Evolutionary conservation across 495 filamentous ascomycete genomes (phyloP), one percentile per base, ranked within the genome.

Genomic region (Evernia prunastri): DNA sequence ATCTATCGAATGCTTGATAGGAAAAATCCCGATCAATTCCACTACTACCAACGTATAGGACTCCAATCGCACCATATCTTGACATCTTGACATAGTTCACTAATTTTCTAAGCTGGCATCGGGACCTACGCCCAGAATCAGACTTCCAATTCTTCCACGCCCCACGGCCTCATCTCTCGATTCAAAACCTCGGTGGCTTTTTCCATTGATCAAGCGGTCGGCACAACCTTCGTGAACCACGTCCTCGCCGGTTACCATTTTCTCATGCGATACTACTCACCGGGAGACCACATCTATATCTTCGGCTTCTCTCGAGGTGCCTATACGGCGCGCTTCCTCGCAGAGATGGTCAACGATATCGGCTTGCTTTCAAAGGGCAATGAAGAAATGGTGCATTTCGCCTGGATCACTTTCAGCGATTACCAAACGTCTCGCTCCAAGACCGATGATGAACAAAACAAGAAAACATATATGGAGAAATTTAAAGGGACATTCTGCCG

Each of bases 171-270:
- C 40, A 15, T 25, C 2, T 43, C 37, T 18, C n/a, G 25, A 27
- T 59, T 4, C 10, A n/a, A 4, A 43, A 8, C 15, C 8, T 20
- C 4, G 13, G n/a, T 20, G 40, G 4, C 4, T 7, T 36, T 10
- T 27, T 27, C 17, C n/a, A n/a, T n/a, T n/a, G 33, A 59, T 29
- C 4, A 42, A 27, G 57, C 57, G 12, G n/a, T 43, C 5, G 57
- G 36, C 13, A 18, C 27, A 4, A 40, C 23, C 57, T 92, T 95
- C 63, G 87, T 84, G 64, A 82, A 90, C 15, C 89, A 93, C 75
- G 89, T 93, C 43, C 86, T 92, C 62, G 89, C 86, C 11, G 89
- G 88, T 33, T 92, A 93, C 72, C 87, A 88, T 63, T 92, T 93
- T 72, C 76, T 92, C 37, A 93, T 93, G 89, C 84, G 88, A 33